Percentiles rank a stretch among this genome's conserved stretches.
Conservation (phyloP, 352 stramenopile species). For the Globisporangium megalacanthum region DNA sequence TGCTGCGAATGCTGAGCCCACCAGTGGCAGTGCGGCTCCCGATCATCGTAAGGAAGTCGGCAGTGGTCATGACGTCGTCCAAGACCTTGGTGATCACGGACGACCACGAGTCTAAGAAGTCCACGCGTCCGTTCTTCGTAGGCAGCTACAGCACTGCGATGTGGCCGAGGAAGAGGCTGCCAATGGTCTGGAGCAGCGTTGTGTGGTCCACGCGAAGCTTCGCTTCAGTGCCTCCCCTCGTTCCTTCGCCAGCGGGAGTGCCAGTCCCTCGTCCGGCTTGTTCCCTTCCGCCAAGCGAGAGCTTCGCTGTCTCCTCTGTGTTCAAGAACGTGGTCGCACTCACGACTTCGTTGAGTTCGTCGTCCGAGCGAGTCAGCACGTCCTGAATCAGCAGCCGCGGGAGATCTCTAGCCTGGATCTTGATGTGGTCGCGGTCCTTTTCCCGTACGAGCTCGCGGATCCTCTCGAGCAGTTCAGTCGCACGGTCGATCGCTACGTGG, state of each 20-base stretch:
- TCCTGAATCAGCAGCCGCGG: slow-evolving; percentile 22
- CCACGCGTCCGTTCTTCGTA: slow-evolving; percentile 40
- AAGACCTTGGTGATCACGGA: slow-evolving; percentile 54
- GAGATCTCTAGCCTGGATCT: slow-evolving; percentile 32
- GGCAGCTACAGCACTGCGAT: slow-evolving; percentile 45
- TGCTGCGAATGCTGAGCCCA: slow-evolving; percentile 38
- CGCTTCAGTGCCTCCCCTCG: slow-evolving; percentile 18
- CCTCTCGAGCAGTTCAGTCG: slow-evolving; percentile 29
- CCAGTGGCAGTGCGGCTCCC: slow-evolving; percentile 26
- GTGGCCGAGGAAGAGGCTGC: slow-evolving; percentile 49
- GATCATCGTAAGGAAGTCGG: slow-evolving; percentile 54
- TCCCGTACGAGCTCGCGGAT: slow-evolving; percentile 35
- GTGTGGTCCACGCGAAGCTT: slow-evolving; percentile 23
- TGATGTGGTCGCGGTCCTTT: slow-evolving; percentile 52
- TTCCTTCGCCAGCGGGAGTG: no score
- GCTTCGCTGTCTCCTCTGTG: slow-evolving; percentile 41
- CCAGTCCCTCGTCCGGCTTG: no score
- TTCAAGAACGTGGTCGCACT: slow-evolving; percentile 59
- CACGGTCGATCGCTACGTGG: slow-evolving; percentile 46
- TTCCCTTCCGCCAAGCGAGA: slow-evolving; percentile 17
- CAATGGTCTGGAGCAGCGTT: slow-evolving; percentile 33
- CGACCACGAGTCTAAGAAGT: slow-evolving; percentile 72
- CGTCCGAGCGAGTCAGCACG: slow-evolving; percentile 5
- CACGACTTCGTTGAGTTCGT: slow-evolving; percentile 23
- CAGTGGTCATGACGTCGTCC: slow-evolving; percentile 47